These are phyloP conservation scores for Sporothrix brunneoviolacea DNA, from an alignment of 2,329 filamentous ascomycete genomes.

Conservation along the genomic window DNA sequence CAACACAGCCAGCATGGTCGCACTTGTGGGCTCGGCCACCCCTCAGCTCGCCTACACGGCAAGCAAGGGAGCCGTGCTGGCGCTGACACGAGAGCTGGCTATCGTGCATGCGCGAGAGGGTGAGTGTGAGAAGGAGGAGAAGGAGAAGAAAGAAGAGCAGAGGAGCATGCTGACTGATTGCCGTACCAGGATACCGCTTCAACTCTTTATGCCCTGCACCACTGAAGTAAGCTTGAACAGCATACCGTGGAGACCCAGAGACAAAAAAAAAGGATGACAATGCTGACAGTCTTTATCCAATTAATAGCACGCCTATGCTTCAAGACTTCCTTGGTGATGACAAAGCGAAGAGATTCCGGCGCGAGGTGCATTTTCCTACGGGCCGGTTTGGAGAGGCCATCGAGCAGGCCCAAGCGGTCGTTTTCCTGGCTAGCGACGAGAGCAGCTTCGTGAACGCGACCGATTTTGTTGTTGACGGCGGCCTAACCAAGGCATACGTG, in stretches of 20 bases:
- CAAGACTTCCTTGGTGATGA: constrained; percentile 94
- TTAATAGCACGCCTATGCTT: constrained; percentile 78
- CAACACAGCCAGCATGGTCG: constrained; percentile 87
- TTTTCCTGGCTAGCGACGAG: constrained; percentile 84
- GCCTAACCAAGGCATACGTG: constrained; percentile 88
- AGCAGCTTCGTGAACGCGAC: constrained; percentile 83
- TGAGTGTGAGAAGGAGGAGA: too few relatives aligned
- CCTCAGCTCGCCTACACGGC: constrained; percentile 91
- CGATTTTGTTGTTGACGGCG: constrained; percentile 93
- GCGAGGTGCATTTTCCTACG: constrained; percentile 83
- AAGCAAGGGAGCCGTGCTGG: constrained; percentile 86
- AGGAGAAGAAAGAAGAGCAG: too few relatives aligned
- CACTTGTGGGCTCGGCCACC: constrained; percentile 77
- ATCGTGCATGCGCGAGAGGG: constrained; percentile 91
- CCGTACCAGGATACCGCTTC: constrained; percentile 79
- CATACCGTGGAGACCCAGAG: too few relatives aligned
- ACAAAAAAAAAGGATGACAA: too few relatives aligned
- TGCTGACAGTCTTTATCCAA: too few relatives aligned
- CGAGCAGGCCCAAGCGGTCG: constrained; percentile 82
- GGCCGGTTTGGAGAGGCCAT: constrained; percentile 90
- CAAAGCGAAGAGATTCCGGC: constrained; percentile 67
- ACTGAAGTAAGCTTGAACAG: too few relatives aligned
- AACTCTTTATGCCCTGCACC: constrained; percentile 87
- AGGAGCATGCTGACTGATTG: too few relatives aligned
- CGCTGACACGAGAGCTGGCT: constrained; percentile 81